Evolutionary conservation across 768 basidiomycete species (phyloP).

Genomic region (Tylopilus cervinicoccineus): DNA sequence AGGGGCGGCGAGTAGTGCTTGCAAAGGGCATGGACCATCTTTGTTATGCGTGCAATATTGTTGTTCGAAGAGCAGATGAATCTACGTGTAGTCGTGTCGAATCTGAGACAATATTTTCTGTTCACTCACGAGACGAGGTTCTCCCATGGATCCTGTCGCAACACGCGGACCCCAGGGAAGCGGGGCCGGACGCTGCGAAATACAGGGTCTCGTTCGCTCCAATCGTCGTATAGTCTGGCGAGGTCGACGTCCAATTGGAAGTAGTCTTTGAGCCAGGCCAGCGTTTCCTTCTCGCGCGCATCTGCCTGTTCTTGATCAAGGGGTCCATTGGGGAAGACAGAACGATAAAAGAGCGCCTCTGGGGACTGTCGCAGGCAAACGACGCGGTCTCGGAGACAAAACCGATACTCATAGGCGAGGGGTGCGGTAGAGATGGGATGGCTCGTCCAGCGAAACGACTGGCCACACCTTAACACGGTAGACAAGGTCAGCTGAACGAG

Average conservation of each 20-base stretch:
- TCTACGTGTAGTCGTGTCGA: slow-evolving; percentile 37
- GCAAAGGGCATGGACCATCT: slow-evolving; percentile 86
- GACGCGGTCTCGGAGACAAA: slow-evolving; percentile 79
- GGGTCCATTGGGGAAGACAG: slow-evolving; percentile 52
- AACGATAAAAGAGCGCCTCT: slow-evolving; percentile 64
- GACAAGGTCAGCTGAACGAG: slow-evolving; percentile 71
- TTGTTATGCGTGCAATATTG: slow-evolving; percentile 90
- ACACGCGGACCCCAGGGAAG: slow-evolving; percentile 78
- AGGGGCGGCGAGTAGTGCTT: slow-evolving; percentile 69
- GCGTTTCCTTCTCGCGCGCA: slow-evolving; percentile 56
- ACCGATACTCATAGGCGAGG: slow-evolving; percentile 63
- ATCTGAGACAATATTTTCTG: not conserved
- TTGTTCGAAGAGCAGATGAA: slow-evolving; percentile 99
- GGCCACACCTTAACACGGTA: slow-evolving; percentile 77
- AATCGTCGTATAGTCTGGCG: slow-evolving; percentile 63
- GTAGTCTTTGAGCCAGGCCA: slow-evolving; percentile 78
- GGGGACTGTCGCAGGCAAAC: slow-evolving; percentile 74
- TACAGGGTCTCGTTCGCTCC: slow-evolving; percentile 70
- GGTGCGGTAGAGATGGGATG: slow-evolving; percentile 28
- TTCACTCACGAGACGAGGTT: slow-evolving; percentile 82
- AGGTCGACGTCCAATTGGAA: slow-evolving; percentile 85
- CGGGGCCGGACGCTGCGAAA: slow-evolving; percentile 61
- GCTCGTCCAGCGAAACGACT: slow-evolving; percentile 80
- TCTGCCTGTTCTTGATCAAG: slow-evolving; percentile 31
- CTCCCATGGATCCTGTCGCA: slow-evolving; percentile 96